Conservation (phyloP, 2,329 filamentous ascomycete genomes). For the Fusarium cyanostomum region DNA sequence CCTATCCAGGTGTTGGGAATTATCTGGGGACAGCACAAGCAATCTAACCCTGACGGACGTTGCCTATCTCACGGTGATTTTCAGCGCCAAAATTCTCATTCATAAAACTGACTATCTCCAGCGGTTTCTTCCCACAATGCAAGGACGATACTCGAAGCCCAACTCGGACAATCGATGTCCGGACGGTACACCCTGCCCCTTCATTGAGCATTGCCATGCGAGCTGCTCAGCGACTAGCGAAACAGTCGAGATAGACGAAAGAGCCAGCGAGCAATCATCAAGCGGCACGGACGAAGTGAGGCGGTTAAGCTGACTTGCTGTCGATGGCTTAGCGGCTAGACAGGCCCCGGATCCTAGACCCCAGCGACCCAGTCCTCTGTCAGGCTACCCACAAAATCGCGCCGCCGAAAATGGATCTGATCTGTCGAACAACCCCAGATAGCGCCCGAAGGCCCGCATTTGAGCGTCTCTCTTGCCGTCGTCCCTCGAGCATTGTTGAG, state of each 20-base stretch:
- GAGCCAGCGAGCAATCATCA: conserved; percentile 11
- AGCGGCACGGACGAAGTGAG: conserved; percentile 33
- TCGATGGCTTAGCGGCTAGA: conserved; percentile 23
- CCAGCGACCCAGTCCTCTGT: conserved; percentile 34
- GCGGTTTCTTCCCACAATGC: not conserved
- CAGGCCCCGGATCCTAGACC: conserved; percentile 29
- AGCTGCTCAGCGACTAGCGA: conserved; percentile 19
- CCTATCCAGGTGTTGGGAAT: conserved; percentile 6
- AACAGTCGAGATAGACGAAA: conserved; percentile 20
- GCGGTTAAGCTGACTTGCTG: conserved; percentile 32
- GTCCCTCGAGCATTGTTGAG: conserved; percentile 30
- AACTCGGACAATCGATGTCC: not conserved
- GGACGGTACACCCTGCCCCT: not conserved
- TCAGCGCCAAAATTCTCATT: too few species aligned
- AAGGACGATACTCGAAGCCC: not conserved
- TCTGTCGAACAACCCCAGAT: conserved; percentile 44
- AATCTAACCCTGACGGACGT: not conserved
- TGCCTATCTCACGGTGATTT: not conserved
- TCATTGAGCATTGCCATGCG: conserved; percentile 16
- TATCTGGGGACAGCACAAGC: not conserved
- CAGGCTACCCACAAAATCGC: conserved; percentile 38
- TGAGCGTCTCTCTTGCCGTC: conserved; percentile 10
- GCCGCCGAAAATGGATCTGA: conserved; percentile 45
- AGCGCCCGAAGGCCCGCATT: conserved; percentile 35
- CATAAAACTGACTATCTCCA: too few species aligned